Evolutionary conservation across 352 stramenopile genomes (phyloP), one percentile per base, ranked within the genome.

Genomic region (Aphanomyces cochlioides): DNA sequence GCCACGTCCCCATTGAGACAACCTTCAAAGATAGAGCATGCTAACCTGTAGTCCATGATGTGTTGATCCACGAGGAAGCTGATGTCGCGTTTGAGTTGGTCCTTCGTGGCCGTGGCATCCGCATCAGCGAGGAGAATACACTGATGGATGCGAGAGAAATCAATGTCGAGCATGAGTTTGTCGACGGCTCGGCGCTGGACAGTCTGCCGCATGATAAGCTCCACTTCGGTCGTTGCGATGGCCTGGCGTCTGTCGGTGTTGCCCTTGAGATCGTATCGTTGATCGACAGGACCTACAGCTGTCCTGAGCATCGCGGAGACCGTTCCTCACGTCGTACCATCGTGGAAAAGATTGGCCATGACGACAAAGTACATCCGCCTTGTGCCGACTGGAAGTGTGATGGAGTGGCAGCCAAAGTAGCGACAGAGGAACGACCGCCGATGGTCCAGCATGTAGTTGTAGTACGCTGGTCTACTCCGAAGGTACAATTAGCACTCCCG

Each of bases 311-410:
- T 63, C n/a, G 15, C 34, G 39, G 38, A 21, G 15, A 47, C 41
- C 1, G 8, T 54, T 53, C 15, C 47, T 28, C 1, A 56, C 21
- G 34, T 43, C 13, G 15, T 61, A 0, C 85, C 85, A 61, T 90
- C 82, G 45, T 89, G 84, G 66, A 94, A 94, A 4, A 94, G 75
- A 56, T 94, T 94, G 34, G 92, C 85, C 87, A 94, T 94, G 63
- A 94, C 85, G 12, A 95, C 87, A 59, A 95, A 95, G 73, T 91
- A 93, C 87, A 95, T 95, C 15, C 87, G 80, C 17, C 87, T 82
- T 54, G 79, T 93, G 57, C 87, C 87, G 17, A 94, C 89, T 13
- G 87, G 87, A 7, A 94, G 72, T 54, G 87, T 89, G 75, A 94
- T 94, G 10, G 85, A 93, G 72, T 93, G 86, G 68, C 87, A 94